Conservation (phyloP, 23 red algal genomes). For the Gracilariopsis chorda region DNA sequence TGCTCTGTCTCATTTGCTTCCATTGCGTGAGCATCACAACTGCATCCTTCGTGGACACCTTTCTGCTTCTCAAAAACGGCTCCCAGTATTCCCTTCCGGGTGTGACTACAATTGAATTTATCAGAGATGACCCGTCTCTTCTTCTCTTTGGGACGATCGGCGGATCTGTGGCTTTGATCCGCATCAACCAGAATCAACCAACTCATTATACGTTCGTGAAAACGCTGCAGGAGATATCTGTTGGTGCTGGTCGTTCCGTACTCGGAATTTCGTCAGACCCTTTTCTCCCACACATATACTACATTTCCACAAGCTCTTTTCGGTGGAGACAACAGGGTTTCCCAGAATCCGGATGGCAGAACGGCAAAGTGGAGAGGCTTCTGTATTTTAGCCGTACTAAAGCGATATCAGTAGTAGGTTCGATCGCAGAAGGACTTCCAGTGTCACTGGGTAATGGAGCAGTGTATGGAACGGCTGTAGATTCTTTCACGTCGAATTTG, state of each 20-base stretch:
- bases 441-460: neutral
- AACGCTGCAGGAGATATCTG: neutral
- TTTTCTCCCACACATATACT: neutral
- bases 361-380: constrained; percentile 8
- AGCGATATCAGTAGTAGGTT: neutral
- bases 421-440: neutral
- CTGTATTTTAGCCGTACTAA: neutral
- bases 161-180: neutral
- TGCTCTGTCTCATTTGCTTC: no score
- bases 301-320: neutral
- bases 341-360: neutral
- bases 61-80: neutral
- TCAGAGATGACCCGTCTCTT: neutral
- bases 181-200: neutral
- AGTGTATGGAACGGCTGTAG: neutral
- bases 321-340: neutral
- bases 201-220: neutral
- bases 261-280: constrained; percentile 1
- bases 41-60: neutral
- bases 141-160: neutral
- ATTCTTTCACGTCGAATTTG: neutral
- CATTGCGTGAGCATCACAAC: no score
- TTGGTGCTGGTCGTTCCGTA: neutral
- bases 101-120: neutral
- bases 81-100: neutral